Evolutionary conservation across 148 eudicot genomes (phyloP), one percentile per base, ranked within the genome.

Genomic region (Euryodendron excelsum): DNA sequence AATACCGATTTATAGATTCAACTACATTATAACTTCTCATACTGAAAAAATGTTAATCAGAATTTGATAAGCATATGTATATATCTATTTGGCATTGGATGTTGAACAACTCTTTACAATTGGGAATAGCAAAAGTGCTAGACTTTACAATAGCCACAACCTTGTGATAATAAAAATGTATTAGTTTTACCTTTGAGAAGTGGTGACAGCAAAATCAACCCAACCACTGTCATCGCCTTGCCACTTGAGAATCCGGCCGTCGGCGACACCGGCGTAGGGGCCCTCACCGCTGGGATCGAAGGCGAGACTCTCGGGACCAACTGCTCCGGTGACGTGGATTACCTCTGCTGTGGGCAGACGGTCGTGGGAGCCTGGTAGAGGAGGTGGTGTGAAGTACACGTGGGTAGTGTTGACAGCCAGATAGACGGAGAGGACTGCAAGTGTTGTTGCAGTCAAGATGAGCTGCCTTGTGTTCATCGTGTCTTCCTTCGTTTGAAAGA

Each of bases 251-350:
- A 94, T 82, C 64, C 94, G 88, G 28, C 98, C 94, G 63, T 92
- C 98, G 69, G 94, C 89, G 50, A 93, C 96, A 17, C 94, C 94
- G 39, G 88, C 84, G 84, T 90, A 93, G 12, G 96, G 98, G 9
- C 98, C 98, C 5, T 65, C 85, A 3, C 93, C 94, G 23, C 65
- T 52, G 7, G 90, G 87, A 71, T 90, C 93, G 69, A 93, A 93
- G 10, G 89, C 93, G 65, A 93, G 75, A 74, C 96, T 91, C 79
- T 93, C 98, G 15, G 98, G 98, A 12, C 98, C 98, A 21, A 82
- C 69, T 20, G 89, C 89, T 47, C 85, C 85, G 37, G 77, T 4
- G 18, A 84, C 30, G 12, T 77, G 81, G 47, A 84, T 75, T 1
- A 78, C 27, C 44, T 87, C 69, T 23, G 89, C 80, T 44, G 60